These are phyloP conservation scores for Citrus maxima DNA, from an alignment of 345 rosid genomes.

Conservation along the genomic window DNA sequence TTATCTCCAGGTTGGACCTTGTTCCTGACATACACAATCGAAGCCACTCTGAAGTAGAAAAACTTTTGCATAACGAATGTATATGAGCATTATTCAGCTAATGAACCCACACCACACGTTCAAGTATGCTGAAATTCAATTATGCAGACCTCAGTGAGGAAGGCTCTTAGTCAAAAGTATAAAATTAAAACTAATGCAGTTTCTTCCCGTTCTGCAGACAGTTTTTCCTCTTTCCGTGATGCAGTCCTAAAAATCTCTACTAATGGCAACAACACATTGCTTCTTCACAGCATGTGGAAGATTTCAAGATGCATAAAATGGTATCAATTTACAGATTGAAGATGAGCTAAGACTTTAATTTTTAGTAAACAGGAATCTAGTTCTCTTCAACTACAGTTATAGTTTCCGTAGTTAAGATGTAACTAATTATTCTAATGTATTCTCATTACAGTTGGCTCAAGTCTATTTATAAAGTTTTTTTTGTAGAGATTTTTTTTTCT, in stretches of 20 bases:
- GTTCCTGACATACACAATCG: constrained; percentile 32
- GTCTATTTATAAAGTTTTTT: background rate
- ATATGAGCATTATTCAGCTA: background rate
- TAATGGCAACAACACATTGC: background rate
- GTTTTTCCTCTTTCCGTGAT: background rate
- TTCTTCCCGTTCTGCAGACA: background rate
- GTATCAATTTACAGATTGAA: background rate
- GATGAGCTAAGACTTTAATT: background rate
- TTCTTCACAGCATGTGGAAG: background rate
- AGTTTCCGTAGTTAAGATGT: background rate
- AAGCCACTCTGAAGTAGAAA: background rate
- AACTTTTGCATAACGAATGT: background rate
- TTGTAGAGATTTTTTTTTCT: background rate
- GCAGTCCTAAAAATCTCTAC: background rate
- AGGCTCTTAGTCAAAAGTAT: background rate
- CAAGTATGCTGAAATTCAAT: background rate
- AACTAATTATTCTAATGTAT: background rate
- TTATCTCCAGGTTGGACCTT: constrained; percentile 19
- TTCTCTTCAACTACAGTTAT: background rate
- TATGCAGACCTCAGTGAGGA: background rate
- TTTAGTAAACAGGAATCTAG: background rate
- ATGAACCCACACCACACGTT: background rate
- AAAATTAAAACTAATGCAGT: background rate
- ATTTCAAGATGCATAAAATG: background rate
- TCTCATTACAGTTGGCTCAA: background rate